Evolutionary conservation across 2,329 filamentous ascomycete species (phyloP), one percentile per base, ranked within the genome.

Genomic region (Stromatinia cepivora): DNA sequence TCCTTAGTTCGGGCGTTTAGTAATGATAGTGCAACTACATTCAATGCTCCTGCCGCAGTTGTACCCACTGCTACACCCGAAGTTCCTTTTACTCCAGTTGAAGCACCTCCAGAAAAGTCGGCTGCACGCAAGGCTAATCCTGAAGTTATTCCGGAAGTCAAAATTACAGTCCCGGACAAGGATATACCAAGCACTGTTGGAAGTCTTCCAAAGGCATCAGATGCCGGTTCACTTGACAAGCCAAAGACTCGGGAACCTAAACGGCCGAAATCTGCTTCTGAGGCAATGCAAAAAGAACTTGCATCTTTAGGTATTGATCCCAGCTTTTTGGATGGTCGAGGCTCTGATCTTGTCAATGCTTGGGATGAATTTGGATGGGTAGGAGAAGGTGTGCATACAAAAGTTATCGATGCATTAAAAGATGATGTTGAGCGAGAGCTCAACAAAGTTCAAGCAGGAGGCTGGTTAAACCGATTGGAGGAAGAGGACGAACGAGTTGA

Each of bases 401-500:
- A 90, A 73, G 91, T 88, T 71, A 88, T 94, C 67, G 92, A 96
- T 64, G 88, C 92, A 66, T 85, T 97, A 77, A 92, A 94, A 80
- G 84, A 87, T 17, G 93, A 97, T 73, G 85, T 97, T 68, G 92
- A 94, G 66, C 88, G 93, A 71, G 94, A 97, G 78, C 87, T 97
- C 69, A 93, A 93, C 73, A 92, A 93, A 74, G 91, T 94, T 3
- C 94, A 97, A 81, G 94, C 94, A 63, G 94, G 93, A 69, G 94
- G 92, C 71, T 98, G 94, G 94, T 84, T 98, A 61, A 90, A 91
- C 64, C 90, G 94, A 71, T 86, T 90, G 73, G 84, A 94, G 73
- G 92, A 95, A 73, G 93, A 97, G 76, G 94, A 98, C 78, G 93
- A 95, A 71, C 88, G 94, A 70, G 91, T 97, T 2, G 90, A 93